Percentiles rank a stretch among this genome's conserved stretches.
Conservation (phyloP, 805 yeast species). For the Hanseniaspora occidentalis region DNA sequence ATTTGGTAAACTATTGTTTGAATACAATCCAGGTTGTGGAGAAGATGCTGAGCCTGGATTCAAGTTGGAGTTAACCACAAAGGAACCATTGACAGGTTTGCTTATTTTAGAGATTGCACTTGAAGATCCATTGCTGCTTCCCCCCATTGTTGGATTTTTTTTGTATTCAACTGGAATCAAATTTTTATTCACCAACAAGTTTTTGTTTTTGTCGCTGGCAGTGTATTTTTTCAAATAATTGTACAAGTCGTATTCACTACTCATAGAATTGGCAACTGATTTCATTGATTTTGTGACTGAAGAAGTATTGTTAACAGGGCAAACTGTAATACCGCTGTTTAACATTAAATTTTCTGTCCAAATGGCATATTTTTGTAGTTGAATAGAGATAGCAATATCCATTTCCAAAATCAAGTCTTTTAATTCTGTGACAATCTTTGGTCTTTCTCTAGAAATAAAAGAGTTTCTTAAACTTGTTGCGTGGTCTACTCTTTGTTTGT, state of each 20-base stretch:
- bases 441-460: conserved; percentile 61
- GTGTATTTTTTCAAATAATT: conserved; percentile 44
- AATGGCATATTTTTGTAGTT: conserved; percentile 78
- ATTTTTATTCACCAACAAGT: conserved; percentile 26
- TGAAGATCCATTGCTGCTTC: conserved; percentile 11
- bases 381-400: conserved; percentile 82
- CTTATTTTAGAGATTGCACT: conserved; percentile 20
- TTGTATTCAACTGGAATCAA: conserved; percentile 59
- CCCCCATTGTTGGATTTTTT: conserved; percentile 52
- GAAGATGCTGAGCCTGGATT: conserved; percentile 20
- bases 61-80: conserved; percentile 23
- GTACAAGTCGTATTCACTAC: conserved; percentile 74
- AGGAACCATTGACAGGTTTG: conserved; percentile 21
- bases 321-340: conserved; percentile 71
- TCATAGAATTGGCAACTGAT: conserved; percentile 60
- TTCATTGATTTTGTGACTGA: conserved; percentile 54
- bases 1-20: too few species aligned
- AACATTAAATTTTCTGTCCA: conserved; percentile 73
- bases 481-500: conserved; percentile 58
- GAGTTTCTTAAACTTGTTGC: conserved; percentile 67
- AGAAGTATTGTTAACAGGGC: conserved; percentile 50
- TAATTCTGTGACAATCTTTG: conserved; percentile 56
- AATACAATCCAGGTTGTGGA: not conserved
- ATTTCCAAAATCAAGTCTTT: conserved; percentile 72
- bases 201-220: conserved; percentile 20